Base-by-base conservation (phyloP, 1,284 basidiomycete genomes). In the Apiotrichum mycotoxinovorans region DNA sequence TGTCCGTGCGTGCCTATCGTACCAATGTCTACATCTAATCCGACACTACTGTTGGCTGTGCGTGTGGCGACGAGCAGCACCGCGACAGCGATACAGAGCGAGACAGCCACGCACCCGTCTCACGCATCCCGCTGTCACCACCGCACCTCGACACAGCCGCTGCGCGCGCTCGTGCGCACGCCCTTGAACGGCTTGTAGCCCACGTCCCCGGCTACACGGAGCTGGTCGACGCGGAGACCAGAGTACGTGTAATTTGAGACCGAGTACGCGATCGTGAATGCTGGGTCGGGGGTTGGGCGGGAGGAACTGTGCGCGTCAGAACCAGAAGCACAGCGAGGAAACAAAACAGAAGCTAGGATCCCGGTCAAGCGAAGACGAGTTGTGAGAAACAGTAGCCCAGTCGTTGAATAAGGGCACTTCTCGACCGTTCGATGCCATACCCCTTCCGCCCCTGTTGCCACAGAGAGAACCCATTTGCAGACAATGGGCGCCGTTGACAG, bases 211-310 rank as follows among this genome's bases (percentile, higher is more conserved):
- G 83, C 83, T n/a, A 96, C 79, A 70, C 87, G 89, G 55, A 97
- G 82, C 65, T 91, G 86, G 60, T 91, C 88, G 3, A 96, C 86
- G 62, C 88, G 88, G 52, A 96, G 78, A 10, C 86, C 82, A 2
- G 90, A 91, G 71, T 87, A 88, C 38, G 85, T 85, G 69, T 88
- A 80, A 43, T 87, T 83, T 23, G 85, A 81, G 34, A 92, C 83
- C 42, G 84, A 82, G 75, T 90, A 96, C 11, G 77, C 78, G 34
- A 91, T 80, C 52, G 83, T 82, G 57, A 95, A 80, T 0, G 88
- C 85, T 45, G 84, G 87, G 12, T 89, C 72, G 79, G 52, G 88
- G 82, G 60, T 80, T 72, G 49, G 84, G 18, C 58, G 47, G 2
- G 45, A 30, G 4, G 53, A 35, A 1, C 58, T 60, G 52, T 20